These are phyloP conservation scores for Avena eriantha DNA, from an alignment of 176 grass and related monocot genomes.

Conservation along the genomic window DNA sequence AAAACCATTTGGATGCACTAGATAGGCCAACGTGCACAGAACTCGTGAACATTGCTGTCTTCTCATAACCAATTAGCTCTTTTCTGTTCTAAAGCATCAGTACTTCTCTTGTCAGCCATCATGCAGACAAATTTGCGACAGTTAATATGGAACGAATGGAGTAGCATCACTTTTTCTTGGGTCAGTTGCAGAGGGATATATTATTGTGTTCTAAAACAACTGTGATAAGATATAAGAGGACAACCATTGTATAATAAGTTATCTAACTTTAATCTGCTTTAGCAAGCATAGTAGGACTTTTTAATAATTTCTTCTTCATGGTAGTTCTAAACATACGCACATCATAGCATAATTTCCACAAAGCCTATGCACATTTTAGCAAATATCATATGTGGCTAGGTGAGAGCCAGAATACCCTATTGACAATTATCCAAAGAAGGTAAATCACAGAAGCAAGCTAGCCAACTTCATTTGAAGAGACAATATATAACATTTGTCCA, in stretches of 20 bases:
- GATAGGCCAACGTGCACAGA: constrained; percentile 7
- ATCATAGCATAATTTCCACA: neutral
- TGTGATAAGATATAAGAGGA: neutral
- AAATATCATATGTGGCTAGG: constrained; percentile 19
- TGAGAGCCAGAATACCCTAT: constrained; percentile 1
- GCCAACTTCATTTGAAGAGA: constrained; percentile 33
- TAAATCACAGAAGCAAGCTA: neutral
- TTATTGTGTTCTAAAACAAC: neutral
- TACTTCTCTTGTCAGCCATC: constrained; percentile 2
- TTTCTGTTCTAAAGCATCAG: constrained; percentile 8
- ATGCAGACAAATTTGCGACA: neutral
- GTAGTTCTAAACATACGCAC: neutral
- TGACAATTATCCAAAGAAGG: constrained; percentile 39
- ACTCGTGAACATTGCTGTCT: neutral
- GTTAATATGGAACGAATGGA: no score
- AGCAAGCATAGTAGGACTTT: neutral
- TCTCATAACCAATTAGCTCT: constrained; percentile 4
- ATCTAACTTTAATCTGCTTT: neutral
- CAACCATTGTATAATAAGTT: neutral
- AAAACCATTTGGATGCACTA: neutral
- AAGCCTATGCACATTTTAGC: neutral
- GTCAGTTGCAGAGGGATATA: neutral
- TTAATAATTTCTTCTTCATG: neutral
- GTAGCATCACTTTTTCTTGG: neutral
- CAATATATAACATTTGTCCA: constrained; percentile 13